These are phyloP conservation scores for Linnemannia exigua DNA, from an alignment of 192 early-diverging fungal species.

Conservation along the genomic window DNA sequence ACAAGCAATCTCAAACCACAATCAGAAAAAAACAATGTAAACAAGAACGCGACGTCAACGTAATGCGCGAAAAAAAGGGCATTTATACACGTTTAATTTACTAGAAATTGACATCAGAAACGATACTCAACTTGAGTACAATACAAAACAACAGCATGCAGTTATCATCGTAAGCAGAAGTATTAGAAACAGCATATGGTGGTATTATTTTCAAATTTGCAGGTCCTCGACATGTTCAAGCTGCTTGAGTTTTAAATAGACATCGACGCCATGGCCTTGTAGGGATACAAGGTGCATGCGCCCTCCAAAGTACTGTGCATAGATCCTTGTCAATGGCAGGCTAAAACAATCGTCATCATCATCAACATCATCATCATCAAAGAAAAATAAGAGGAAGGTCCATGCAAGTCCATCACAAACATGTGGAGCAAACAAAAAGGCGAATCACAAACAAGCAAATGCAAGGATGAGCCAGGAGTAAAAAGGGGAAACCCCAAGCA, in stretches of 20 bases:
- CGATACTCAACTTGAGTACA: too few relatives aligned
- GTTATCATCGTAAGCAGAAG: too few relatives aligned
- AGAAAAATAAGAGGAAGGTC: background rate
- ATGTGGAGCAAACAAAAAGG: constrained; percentile 52
- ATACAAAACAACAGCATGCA: too few relatives aligned
- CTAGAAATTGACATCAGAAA: too few relatives aligned
- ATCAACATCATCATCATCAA: too few relatives aligned
- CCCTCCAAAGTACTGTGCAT: constrained; percentile 94
- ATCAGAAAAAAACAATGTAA: too few relatives aligned
- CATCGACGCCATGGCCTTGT: constrained; percentile 88
- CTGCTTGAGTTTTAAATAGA: constrained; percentile 88
- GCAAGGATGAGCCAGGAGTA: background rate
- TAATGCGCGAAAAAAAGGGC: too few relatives aligned
- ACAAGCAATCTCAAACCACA: too few relatives aligned
- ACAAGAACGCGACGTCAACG: too few relatives aligned
- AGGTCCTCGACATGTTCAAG: constrained; percentile 73
- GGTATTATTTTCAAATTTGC: constrained; percentile 62
- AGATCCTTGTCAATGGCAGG: constrained; percentile 87
- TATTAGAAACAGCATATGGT: too few relatives aligned
- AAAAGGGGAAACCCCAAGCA: background rate
- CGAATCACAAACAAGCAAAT: background rate
- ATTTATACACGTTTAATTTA: too few relatives aligned
- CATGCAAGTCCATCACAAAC: background rate
- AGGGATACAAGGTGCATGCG: constrained; percentile 85
- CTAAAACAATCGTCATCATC: constrained; percentile 69